Evolutionary conservation across 306 rosid genomes (phyloP).

Genomic region (Vachellia pachyceras): DNA sequence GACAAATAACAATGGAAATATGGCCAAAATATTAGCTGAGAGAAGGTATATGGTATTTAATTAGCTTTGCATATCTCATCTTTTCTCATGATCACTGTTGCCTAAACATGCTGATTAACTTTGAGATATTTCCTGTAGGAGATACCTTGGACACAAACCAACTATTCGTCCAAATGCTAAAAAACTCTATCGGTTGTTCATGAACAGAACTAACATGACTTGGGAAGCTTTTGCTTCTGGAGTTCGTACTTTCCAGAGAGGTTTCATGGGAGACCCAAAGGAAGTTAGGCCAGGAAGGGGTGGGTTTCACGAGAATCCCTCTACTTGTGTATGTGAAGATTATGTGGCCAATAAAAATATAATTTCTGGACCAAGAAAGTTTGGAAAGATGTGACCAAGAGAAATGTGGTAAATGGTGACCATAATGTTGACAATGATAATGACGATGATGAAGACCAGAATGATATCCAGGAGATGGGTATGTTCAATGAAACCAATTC

Average conservation of each 20-base stretch:
- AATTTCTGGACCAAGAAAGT: constrained; percentile 55
- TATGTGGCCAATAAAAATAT: constrained; percentile 52
- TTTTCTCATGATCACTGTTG: constrained; percentile 20
- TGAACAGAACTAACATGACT: constrained; percentile 71
- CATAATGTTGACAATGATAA: constrained; percentile 62
- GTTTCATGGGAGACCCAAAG: constrained; percentile 95
- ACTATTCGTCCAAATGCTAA: constrained; percentile 98
- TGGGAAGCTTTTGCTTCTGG: constrained; percentile 91
- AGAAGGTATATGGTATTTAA: constrained; percentile 66
- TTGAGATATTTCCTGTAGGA: constrained; percentile 58
- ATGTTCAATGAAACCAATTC: constrained; percentile 53
- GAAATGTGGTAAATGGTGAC: constrained; percentile 50
- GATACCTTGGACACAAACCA: constrained; percentile 97
- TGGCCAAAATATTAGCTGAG: constrained; percentile 97
- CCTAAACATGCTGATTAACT: constrained; percentile 30
- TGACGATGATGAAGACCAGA: constrained; percentile 76
- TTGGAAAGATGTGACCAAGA: constrained; percentile 55
- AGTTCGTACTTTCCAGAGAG: constrained; percentile 80
- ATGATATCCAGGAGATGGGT: constrained; percentile 60
- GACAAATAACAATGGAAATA: constrained; percentile 97
- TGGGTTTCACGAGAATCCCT: constrained; percentile 95
- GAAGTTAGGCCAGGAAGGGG: constrained; percentile 97
- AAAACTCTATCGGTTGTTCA: constrained; percentile 78
- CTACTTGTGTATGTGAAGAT: constrained; percentile 91
- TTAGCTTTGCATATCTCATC: background rate